Evolutionary conservation across 345 rosid genomes (phyloP), one percentile per base, ranked within the genome.

Genomic region (Erucastrum elatum): DNA sequence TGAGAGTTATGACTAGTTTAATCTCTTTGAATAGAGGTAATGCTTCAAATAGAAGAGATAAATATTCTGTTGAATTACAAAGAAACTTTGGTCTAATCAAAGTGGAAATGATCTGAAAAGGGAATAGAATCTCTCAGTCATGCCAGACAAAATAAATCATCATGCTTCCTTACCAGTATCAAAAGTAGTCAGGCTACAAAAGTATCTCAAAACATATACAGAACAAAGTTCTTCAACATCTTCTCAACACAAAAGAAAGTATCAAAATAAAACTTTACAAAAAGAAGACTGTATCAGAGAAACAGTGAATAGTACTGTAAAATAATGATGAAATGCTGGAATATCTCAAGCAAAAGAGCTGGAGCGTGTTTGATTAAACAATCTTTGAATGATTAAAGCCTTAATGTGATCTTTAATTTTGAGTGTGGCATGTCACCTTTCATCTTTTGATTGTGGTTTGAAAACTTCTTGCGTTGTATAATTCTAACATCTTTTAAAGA

Each of bases 321-420:
- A 79, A 79, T 68, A 73, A 79, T 79, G 65, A 79, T 68, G 78
- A 73, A 6, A 44, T 66, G 29, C 56, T 78, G 68, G 73, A 78
- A 66, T 72, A 72, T 66, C 63, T 78, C 71, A 72, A 71, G 59
- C 68, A 29, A 61, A 79, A 78, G 82, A 74, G 78, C 64, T 79
- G 82, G 74, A 74, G 62, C 27, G 41, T 66, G 29, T 17, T n/a
- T 79, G 51, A 65, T 66, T 74, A 25, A 58, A 5, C 26, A 72
- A 72, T 78, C 82, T 79, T 75, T 51, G 66, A 74, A 79, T 67
- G 78, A 79, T 68, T 73, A 79, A 53, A 79, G 68, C 49, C 25
- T 59, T 59, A 72, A 59, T 71, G 46, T 13, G 33, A 12, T 16
- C 63, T 72, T 72, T 72, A 66, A 31, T 34, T 79, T 26, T 26